phyloP scores from a whole-genome alignment of 2,329 filamentous ascomycete genomes.

The Neoascochyta sp. region DNA sequence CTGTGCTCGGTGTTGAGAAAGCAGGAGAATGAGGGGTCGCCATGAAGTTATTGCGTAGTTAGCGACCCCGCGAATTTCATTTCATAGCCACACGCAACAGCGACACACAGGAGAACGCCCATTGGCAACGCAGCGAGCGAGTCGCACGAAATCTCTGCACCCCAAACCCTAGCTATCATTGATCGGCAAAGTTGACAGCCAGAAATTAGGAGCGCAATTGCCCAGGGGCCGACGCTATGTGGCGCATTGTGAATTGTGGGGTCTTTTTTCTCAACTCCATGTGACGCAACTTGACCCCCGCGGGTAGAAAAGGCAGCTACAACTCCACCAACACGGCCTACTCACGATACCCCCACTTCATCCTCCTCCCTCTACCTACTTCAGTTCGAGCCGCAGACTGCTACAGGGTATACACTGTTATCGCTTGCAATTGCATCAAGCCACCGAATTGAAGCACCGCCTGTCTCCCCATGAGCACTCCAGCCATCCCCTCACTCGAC shows the following conservation, averaged over 20 bases:
- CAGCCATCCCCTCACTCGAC: conserved; percentile 5
- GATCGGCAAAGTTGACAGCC: conserved; percentile 9
- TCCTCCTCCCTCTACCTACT: conserved; percentile 6
- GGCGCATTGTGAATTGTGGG: conserved; percentile 22
- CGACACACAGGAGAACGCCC: not conserved
- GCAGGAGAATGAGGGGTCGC: too few relatives aligned
- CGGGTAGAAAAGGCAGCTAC: conserved; percentile 19
- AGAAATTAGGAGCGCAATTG: conserved; percentile 10
- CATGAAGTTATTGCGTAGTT: too few relatives aligned
- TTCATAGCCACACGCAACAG: too few relatives aligned
- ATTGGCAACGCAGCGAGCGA: conserved; percentile 1
- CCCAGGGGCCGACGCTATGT: conserved; percentile 11
- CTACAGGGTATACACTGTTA: too few relatives aligned
- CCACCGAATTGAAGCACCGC: too few relatives aligned
- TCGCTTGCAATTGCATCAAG: conserved; percentile 1
- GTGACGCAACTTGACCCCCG: conserved; percentile 16
- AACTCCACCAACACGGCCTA: conserved; percentile 1
- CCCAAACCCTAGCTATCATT: conserved; percentile 5
- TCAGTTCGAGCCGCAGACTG: conserved; percentile 3
- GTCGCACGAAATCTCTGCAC: conserved; percentile 10
- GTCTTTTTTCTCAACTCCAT: conserved; percentile 23
- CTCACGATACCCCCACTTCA: conserved; percentile 5
- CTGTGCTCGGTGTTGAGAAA: too few relatives aligned
- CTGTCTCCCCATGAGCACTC: conserved; percentile 4
- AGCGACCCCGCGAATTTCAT: too few relatives aligned